Conservation (phyloP, 2,329 filamentous ascomycete genomes). For the Immersiporthe knoxdaviesiana region DNA sequence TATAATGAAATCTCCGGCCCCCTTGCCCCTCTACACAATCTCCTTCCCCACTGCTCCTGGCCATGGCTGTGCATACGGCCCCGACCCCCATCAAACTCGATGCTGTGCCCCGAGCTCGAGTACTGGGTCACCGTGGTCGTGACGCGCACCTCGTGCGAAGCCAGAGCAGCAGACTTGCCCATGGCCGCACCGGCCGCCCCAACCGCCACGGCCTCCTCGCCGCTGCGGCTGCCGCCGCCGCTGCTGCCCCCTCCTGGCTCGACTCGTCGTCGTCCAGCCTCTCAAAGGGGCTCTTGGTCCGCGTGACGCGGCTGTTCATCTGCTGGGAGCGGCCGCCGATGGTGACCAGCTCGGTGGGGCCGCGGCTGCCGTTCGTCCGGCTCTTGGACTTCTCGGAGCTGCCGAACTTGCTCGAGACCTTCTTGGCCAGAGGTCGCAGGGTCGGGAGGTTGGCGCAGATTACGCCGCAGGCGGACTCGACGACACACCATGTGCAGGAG, state of each 20-base stretch:
- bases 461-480: slow-evolving; percentile 41
- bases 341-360: slow-evolving; percentile 25
- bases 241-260: slow-evolving; percentile 1
- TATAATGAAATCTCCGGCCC: background rate
- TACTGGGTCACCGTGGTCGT: background rate
- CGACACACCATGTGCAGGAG: slow-evolving; percentile 39
- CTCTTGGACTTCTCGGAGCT: slow-evolving; percentile 19
- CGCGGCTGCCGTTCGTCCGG: slow-evolving; percentile 1
- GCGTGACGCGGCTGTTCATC: slow-evolving; percentile 9
- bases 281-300: slow-evolving; percentile 24
- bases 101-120: background rate
- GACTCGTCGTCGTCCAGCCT: slow-evolving; percentile 24
- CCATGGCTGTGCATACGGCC: background rate
- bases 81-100: background rate
- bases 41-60: background rate
- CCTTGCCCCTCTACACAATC: background rate
- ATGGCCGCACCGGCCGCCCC: background rate
- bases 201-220: background rate
- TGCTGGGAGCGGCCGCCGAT: slow-evolving; percentile 23
- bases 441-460: slow-evolving; percentile 49
- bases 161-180: background rate
- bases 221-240: too few relatives aligned
- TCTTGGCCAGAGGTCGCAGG: slow-evolving; percentile 39
- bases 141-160: background rate
- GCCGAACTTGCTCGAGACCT: slow-evolving; percentile 27